Conservation (phyloP, 495 filamentous ascomycete genomes). For the Durotheca rogersii region DNA sequence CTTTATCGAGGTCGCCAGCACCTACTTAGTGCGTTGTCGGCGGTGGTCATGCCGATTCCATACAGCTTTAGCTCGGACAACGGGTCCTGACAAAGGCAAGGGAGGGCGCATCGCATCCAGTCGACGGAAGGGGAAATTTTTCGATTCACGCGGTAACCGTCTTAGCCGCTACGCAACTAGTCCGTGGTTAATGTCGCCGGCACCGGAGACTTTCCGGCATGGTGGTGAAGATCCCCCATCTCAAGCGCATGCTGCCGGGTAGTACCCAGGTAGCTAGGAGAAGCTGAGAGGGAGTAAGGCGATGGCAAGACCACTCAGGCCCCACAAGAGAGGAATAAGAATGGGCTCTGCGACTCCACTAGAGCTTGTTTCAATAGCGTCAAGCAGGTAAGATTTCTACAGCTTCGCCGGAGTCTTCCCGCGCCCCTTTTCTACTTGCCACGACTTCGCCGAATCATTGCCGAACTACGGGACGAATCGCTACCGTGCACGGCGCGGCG, state of each 20-base stretch:
- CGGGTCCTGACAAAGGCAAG: not conserved
- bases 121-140: not conserved
- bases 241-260: not conserved
- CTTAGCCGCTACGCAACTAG: not conserved
- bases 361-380: slow-evolving; percentile 14
- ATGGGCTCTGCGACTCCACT: slow-evolving; percentile 11
- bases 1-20: too few relatives aligned
- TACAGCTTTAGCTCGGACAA: not conserved
- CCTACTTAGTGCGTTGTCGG: too few relatives aligned
- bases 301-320: slow-evolving; percentile 9
- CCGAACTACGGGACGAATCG: not conserved
- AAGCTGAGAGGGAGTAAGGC: slow-evolving; percentile 29
- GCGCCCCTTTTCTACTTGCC: not conserved
- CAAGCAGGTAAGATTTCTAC: not conserved
- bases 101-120: not conserved
- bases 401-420: slow-evolving; percentile 20
- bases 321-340: slow-evolving; percentile 2
- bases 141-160: not conserved
- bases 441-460: slow-evolving; percentile 4
- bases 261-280: slow-evolving; percentile 1
- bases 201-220: not conserved
- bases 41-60: not conserved
- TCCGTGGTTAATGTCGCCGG: not conserved
- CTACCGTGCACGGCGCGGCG: not conserved
- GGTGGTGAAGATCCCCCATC: not conserved